Evolutionary conservation across 345 rosid species (phyloP), one percentile per base, ranked within the genome.

Genomic region (Salix koriyanagi): DNA sequence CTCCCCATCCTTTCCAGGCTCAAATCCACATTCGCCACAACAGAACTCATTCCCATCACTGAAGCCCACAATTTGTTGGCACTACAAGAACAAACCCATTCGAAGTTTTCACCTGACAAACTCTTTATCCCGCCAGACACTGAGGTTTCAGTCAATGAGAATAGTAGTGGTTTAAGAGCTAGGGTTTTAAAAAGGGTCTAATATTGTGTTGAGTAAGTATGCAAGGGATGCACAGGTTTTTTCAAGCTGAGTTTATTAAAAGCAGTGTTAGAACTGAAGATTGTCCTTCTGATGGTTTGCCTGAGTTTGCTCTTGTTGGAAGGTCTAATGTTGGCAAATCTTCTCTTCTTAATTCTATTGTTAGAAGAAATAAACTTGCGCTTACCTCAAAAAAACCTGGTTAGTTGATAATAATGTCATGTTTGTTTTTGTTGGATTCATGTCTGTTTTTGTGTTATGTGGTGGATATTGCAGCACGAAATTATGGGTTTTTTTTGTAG

Each of bases 331-430:
- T 95, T 19, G 99, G 99, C 62, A 95, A 95, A 83, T 95, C 99
- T 1, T 93, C 99, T 66, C 91, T 95, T 36, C 94, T 95, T 44
- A 95, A 95, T 87, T 93, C 99, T 39, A 86, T 95, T 79, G 99
- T 95, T 32, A 83, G 94, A 82, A 89, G 98, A 88, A 95, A 91
- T 82, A 85, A 85, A 67, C 99, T 95, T 30, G 99, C 99, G 9
- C 95, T 95, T 85, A 95, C 96, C 26, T 95, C 99, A 34, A 95
- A 95, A 90, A 95, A 89, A 84, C 99, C 99, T 67, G 99, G 99
- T 94, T 52, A 52, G 23, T 62, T 46, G 7, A 39, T 34, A 19
- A 41, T n/a, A 39, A 39, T 16, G 3, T 62, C 56, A 15, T 34
- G 56, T 16, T 50, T 56, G 67, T 50, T 61, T 41, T 54, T 58